Evolutionary conservation across 768 basidiomycete species (phyloP).

Genomic region (Lepiota venenata): DNA sequence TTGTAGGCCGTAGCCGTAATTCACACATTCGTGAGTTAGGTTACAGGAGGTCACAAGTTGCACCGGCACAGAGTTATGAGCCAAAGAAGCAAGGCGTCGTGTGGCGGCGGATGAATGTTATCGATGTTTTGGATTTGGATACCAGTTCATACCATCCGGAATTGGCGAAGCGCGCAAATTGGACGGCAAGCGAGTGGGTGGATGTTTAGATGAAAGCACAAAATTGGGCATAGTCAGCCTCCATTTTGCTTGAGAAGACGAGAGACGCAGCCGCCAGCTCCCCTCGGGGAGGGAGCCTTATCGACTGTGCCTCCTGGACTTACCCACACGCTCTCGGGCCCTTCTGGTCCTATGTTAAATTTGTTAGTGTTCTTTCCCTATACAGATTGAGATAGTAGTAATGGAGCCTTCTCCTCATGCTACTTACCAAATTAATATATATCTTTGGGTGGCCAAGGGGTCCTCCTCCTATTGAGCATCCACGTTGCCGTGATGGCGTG

Average conservation of each 20-base stretch:
- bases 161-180: neutral
- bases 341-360: constrained; percentile 68
- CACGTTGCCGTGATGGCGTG: constrained; percentile 6
- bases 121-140: neutral
- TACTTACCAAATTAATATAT: constrained; percentile 87
- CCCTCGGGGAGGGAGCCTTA: neutral
- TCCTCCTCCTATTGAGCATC: constrained; percentile 67
- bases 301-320: constrained; percentile 26
- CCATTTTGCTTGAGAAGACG: neutral
- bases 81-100: constrained; percentile 1
- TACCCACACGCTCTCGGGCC: constrained; percentile 90
- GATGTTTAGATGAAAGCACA: neutral
- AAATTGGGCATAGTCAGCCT: constrained; percentile 4
- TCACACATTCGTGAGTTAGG: neutral
- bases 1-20: neutral
- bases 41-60: neutral
- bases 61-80: neutral
- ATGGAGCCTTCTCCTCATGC: constrained; percentile 2
- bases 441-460: constrained; percentile 96
- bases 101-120: neutral
- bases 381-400: neutral
- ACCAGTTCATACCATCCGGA: neutral
- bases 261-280: neutral
- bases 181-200: neutral
- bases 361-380: constrained; percentile 12